phyloP scores from a whole-genome alignment of 768 basidiomycete species.

The Amanita subjunquillea region DNA sequence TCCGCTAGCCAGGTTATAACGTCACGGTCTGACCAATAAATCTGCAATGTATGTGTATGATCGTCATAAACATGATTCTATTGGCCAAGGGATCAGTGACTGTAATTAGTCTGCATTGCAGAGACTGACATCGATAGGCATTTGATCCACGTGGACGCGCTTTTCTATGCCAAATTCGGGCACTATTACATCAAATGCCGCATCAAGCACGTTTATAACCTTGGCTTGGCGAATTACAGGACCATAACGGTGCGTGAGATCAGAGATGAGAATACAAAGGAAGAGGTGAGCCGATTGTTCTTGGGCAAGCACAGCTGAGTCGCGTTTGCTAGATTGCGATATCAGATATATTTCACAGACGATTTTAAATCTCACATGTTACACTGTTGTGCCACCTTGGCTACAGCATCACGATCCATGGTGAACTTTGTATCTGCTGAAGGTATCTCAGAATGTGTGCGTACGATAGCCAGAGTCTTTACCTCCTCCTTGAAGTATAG shows the following conservation, averaged over 20 bases:
- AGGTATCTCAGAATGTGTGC: conserved; percentile 6
- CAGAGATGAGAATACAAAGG: conserved; percentile 89
- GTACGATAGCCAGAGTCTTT: conserved; percentile 11
- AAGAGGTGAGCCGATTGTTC: conserved; percentile 95
- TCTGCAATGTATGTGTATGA: conserved; percentile 82
- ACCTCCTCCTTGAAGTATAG: conserved; percentile 68
- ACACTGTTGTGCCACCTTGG: conserved; percentile 96
- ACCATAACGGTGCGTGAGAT: conserved; percentile 90
- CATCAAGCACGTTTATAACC: conserved; percentile 93
- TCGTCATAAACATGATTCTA: conserved; percentile 96
- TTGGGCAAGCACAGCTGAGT: conserved; percentile 85
- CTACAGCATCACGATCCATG: conserved; percentile 97
- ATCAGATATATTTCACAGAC: conserved; percentile 2
- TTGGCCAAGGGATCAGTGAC: conserved; percentile 9
- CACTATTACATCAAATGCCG: conserved; percentile 93
- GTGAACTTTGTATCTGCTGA: conserved; percentile 79
- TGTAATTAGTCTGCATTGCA: not conserved
- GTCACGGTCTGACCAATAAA: conserved; percentile 94
- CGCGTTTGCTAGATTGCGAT: conserved; percentile 55
- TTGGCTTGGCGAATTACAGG: conserved; percentile 93
- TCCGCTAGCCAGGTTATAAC: conserved; percentile 94
- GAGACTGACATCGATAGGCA: conserved; percentile 84
- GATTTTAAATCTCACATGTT: conserved; percentile 60
- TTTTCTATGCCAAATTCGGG: conserved; percentile 99
- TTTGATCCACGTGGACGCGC: conserved; percentile 96